A percentile compares a stretch with the other conserved stretches of the same genome.
Evolutionary conservation across 495 filamentous ascomycete genomes (phyloP).

Genomic region (Emericellopsis terricola): DNA sequence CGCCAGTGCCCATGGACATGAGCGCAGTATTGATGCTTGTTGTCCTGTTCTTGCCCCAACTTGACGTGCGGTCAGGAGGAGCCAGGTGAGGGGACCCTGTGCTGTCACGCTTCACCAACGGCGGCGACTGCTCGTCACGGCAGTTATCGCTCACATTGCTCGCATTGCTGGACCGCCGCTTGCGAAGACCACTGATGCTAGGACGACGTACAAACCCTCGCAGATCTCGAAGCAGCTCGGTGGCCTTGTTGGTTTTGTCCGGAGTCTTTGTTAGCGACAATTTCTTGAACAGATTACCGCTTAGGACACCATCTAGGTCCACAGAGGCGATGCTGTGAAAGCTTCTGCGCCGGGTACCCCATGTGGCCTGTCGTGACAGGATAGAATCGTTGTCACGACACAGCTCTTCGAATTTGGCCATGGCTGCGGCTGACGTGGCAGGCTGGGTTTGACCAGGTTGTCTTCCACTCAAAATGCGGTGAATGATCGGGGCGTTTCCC

Average conservation of each 20-base stretch:
- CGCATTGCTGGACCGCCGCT: constrained; percentile 24
- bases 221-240: constrained; percentile 22
- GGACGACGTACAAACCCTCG: constrained; percentile 39
- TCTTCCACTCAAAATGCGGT: constrained; percentile 16
- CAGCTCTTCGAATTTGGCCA: constrained; percentile 23
- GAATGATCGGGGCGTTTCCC: constrained; percentile 24
- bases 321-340: constrained; percentile 26
- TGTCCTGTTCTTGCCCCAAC: constrained; percentile 36
- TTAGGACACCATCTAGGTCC: constrained; percentile 40
- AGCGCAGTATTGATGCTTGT: constrained; percentile 48
- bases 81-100: constrained; percentile 30
- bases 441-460: constrained; percentile 22
- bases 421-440: constrained; percentile 32
- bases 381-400: constrained; percentile 31
- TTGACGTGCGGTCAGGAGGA: constrained; percentile 32
- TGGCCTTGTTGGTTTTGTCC: constrained; percentile 19
- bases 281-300: constrained; percentile 42
- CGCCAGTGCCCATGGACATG: constrained; percentile 40
- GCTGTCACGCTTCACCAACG: constrained; percentile 18
- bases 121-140: constrained; percentile 14
- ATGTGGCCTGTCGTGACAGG: constrained; percentile 50
- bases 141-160: constrained; percentile 21
- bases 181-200: constrained; percentile 15
- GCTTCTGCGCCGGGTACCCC: constrained; percentile 48
- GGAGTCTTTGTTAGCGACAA: constrained; percentile 35